Conservation (phyloP, 2,329 filamentous ascomycete species). For the Cadophora luteo-olivacea region DNA sequence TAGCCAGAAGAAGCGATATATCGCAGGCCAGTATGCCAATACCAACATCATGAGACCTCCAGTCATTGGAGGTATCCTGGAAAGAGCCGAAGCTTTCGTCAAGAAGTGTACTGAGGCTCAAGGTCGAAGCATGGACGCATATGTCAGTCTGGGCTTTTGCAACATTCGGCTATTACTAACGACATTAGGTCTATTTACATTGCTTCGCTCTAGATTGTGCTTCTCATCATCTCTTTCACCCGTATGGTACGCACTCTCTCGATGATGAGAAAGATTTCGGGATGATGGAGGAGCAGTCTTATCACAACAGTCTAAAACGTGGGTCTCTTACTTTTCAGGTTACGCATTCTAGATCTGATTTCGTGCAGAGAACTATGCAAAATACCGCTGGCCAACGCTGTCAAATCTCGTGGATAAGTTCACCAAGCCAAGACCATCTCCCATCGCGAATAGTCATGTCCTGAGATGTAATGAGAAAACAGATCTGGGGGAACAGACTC, state of each 20-base stretch:
- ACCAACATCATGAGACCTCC: conserved; percentile 65
- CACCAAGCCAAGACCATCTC: conserved; percentile 62
- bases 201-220: conserved; percentile 74
- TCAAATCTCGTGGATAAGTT: conserved; percentile 96
- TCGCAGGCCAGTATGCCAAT: conserved; percentile 73
- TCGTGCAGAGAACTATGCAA: conserved; percentile 53
- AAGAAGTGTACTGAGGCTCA: conserved; percentile 55
- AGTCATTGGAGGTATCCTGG: conserved; percentile 62
- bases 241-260: conserved; percentile 67
- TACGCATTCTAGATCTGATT: neutral
- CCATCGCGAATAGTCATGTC: conserved; percentile 65
- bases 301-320: conserved; percentile 73
- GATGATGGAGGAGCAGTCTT: conserved; percentile 73
- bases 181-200: conserved; percentile 53
- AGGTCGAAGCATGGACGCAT: conserved; percentile 61
- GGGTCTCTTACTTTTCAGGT: conserved; percentile 38
- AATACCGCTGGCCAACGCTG: conserved; percentile 88
- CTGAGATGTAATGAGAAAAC: conserved; percentile 55
- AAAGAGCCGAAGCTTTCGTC: conserved; percentile 62
- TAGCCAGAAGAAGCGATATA: conserved; percentile 64
- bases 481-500: conserved; percentile 59
- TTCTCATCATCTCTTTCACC: conserved; percentile 73
- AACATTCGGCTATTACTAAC: neutral
- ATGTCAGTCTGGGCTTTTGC: conserved; percentile 50
- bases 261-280: conserved; percentile 60